A percentile compares a stretch with the other conserved stretches of the same genome.
phyloP scores from a whole-genome alignment of 1,139 yeast species.

The Suhomyces maxii region DNA sequence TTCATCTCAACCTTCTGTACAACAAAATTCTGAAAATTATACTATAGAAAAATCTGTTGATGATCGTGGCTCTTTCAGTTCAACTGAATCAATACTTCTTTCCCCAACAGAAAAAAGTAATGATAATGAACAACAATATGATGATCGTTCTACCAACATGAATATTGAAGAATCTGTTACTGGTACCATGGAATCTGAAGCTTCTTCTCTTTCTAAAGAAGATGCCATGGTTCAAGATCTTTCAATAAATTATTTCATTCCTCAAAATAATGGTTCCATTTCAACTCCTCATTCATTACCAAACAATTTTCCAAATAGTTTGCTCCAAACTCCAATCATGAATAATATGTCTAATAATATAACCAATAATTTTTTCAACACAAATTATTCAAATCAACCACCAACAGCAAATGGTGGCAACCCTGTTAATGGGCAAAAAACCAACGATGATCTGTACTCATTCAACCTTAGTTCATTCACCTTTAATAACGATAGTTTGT shows the following conservation, averaged over 20 bases:
- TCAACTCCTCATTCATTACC: neutral
- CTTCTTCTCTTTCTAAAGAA: neutral
- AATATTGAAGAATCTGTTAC: neutral
- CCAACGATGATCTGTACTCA: slow-evolving; percentile 33
- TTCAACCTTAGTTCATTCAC: slow-evolving; percentile 41
- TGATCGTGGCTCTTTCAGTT: slow-evolving; percentile 4
- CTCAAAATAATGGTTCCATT: neutral
- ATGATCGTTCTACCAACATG: neutral
- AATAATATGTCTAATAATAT: slow-evolving; percentile 33
- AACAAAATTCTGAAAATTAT: neutral
- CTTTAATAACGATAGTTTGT: slow-evolving; percentile 19
- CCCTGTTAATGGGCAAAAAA: slow-evolving; percentile 1
- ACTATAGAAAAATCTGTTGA: neutral
- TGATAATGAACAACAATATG: neutral
- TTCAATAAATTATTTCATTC: neutral
- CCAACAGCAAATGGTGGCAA: slow-evolving; percentile 1
- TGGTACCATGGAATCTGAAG: neutral
- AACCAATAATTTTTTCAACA: slow-evolving; percentile 36
- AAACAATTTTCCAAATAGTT: slow-evolving; percentile 1
- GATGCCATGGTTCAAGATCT: neutral
- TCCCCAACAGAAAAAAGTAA: slow-evolving; percentile 1
- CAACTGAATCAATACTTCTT: slow-evolving; percentile 5
- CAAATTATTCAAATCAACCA: slow-evolving; percentile 23
- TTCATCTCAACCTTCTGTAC: neutral
- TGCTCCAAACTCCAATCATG: slow-evolving; percentile 33